phyloP scores from a whole-genome alignment of 768 basidiomycete genomes.

The Ramaria sp. region DNA sequence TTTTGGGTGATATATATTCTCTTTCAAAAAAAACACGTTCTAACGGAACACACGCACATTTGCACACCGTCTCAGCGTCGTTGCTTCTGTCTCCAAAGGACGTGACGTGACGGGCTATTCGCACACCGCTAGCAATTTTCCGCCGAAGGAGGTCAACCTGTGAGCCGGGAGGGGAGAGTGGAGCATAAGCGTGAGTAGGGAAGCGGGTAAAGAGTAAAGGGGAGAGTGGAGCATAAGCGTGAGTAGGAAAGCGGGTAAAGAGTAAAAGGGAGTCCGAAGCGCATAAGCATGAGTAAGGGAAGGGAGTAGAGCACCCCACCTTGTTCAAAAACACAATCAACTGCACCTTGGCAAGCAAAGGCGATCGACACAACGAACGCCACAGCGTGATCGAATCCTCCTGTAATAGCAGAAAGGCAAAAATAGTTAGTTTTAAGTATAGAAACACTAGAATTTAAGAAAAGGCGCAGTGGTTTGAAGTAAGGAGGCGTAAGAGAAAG shows the following conservation, averaged over 20 bases:
- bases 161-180: not conserved
- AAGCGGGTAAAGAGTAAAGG: not conserved
- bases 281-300: not conserved
- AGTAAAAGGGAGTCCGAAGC: not conserved
- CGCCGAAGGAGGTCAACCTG: conserved; percentile 49
- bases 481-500: too few relatives aligned
- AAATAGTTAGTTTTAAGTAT: too few relatives aligned
- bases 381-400: conserved; percentile 66
- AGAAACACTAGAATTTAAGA: too few relatives aligned
- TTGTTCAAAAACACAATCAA: conserved; percentile 76
- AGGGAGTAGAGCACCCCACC: conserved; percentile 20
- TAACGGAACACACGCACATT: conserved; percentile 38
- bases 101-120: conserved; percentile 57
- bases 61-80: conserved; percentile 54
- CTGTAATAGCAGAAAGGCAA: conserved; percentile 26
- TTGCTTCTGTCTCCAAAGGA: conserved; percentile 68
- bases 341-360: conserved; percentile 45
- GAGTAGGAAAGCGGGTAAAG: not conserved
- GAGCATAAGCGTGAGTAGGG: not conserved
- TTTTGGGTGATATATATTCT: not conserved
- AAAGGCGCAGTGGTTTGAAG: too few relatives aligned
- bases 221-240: not conserved
- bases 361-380: conserved; percentile 57
- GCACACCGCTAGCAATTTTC: conserved; percentile 57
- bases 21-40: not conserved